A percentile compares a stretch with the other conserved stretches of the same genome.
phyloP scores from a whole-genome alignment of 1,284 basidiomycete species.

The Amylostereum chailletii region DNA sequence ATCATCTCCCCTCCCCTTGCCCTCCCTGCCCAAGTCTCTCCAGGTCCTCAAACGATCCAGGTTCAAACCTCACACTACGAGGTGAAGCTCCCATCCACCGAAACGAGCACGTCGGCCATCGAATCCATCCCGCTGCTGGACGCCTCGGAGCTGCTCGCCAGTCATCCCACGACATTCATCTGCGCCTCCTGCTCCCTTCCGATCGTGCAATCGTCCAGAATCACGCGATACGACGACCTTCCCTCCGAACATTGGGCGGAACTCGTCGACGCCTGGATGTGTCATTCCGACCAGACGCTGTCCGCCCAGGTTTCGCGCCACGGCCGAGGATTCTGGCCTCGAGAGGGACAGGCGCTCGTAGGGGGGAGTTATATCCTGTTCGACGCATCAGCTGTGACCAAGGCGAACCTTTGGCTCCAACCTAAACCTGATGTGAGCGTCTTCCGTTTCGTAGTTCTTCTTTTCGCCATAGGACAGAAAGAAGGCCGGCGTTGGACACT shows the following conservation, averaged over 20 bases:
- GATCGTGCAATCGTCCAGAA: slow-evolving; percentile 43
- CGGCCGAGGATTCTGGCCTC: slow-evolving; percentile 77
- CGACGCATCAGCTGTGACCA: slow-evolving; percentile 47
- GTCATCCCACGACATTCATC: slow-evolving; percentile 52
- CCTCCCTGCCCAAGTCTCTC: slow-evolving; percentile 55
- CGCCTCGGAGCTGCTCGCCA: slow-evolving; percentile 47
- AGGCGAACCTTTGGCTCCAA: slow-evolving; percentile 38
- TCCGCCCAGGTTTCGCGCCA: slow-evolving; percentile 61
- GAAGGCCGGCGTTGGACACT: slow-evolving; percentile 77
- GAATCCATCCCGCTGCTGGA: slow-evolving; percentile 49
- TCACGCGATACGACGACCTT: slow-evolving; percentile 65
- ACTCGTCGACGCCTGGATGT: slow-evolving; percentile 97
- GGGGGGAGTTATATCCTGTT: slow-evolving; percentile 83
- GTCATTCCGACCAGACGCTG: slow-evolving; percentile 83
- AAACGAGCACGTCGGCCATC: slow-evolving; percentile 11
- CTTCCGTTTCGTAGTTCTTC: slow-evolving; percentile 12
- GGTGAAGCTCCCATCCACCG: slow-evolving; percentile 13
- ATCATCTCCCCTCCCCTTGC: slow-evolving; percentile 48
- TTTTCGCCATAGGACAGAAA: slow-evolving; percentile 53
- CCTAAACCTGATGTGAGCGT: slow-evolving; percentile 8
- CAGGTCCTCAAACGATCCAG: slow-evolving; percentile 55
- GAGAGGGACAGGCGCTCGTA: slow-evolving; percentile 61
- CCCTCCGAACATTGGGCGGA: slow-evolving; percentile 97
- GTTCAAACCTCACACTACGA: slow-evolving; percentile 18
- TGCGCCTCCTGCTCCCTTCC: slow-evolving; percentile 74